Evolutionary conservation across 2,329 filamentous ascomycete species (phyloP), one percentile per base, ranked within the genome.

Genomic region (Phoma herbarum): DNA sequence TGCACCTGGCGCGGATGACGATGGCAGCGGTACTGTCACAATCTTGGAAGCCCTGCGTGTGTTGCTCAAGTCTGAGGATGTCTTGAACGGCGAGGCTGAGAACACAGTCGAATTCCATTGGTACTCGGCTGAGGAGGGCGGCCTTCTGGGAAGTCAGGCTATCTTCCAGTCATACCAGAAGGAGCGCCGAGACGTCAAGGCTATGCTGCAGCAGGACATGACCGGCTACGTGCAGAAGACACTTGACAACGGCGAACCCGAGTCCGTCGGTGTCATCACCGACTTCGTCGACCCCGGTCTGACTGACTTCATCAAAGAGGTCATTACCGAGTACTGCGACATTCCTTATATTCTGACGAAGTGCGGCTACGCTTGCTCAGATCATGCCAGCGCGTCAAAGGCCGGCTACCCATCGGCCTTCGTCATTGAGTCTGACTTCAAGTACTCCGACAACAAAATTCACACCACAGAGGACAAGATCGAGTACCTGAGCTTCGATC

Each of bases 161-260:
- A 91, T 98, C 76, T 98, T 97, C 82, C 84, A 86, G 49, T 81
- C 86, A 8, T 98, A 98, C 73, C 88, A 91, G 78, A 87, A 88
- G 75, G 79, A 85, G 22, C 84, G 85, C 29, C 86, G 89, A 25
- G 88, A 94, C 65, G 85, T 98, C 77, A 96, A 94, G 80, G 94
- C 94, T 31, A 98, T 98, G 95, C 86, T 98, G 53, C 94, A 98
- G 81, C 94, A 98, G 79, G 94, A 98, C 78, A 98, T 98, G 94
- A 76, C 75, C 1, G 94, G 94, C 18, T 97, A 90, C 75, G 85
- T 93, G 5, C 87, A 93, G 75, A 89, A 88, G 70, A 96, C 93
- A 0, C 80, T 95, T 20, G 90, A 95, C 65, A 89, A 91, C 3
- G 93, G 93, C 59, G 84, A 91, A 77, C 85, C 88, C 5, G 94